Evolutionary conservation across 176 grass and related monocot species (phyloP).

Genomic region (Luzula sylvatica): DNA sequence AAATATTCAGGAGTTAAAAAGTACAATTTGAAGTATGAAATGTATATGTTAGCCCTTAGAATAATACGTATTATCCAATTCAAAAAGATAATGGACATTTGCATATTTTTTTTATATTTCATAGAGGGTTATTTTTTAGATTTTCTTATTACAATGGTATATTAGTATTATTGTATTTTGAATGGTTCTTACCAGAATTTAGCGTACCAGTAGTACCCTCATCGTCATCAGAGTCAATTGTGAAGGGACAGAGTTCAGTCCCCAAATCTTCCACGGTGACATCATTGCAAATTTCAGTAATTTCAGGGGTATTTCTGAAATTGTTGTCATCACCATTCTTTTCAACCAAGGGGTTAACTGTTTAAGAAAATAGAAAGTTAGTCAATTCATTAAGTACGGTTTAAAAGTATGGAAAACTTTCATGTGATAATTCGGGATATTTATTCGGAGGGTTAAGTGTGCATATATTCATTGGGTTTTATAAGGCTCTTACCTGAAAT

Average conservation of each 20-base stretch:
- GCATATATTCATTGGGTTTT: too few relatives aligned
- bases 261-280: neutral
- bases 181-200: slow-evolving; percentile 8
- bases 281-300: slow-evolving; percentile 4
- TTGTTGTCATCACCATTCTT: slow-evolving; percentile 2
- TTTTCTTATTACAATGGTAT: neutral
- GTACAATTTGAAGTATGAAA: too few relatives aligned
- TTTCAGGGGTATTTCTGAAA: neutral
- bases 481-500: slow-evolving; percentile 2
- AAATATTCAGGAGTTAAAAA: neutral
- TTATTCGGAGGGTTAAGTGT: too few relatives aligned
- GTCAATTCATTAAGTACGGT: too few relatives aligned
- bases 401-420: too few relatives aligned
- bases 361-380: neutral
- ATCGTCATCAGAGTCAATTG: neutral
- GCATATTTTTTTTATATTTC: neutral
- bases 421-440: too few relatives aligned
- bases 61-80: too few relatives aligned
- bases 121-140: neutral
- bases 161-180: neutral
- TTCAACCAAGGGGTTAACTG: neutral
- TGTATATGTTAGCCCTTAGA: too few relatives aligned
- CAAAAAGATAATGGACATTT: neutral
- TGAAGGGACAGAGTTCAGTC: neutral
- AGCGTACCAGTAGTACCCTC: neutral